Percentiles rank a stretch among this genome's conserved stretches.
phyloP scores from a whole-genome alignment of 129 eudicot species.

The Heracleum sosnowskyi region DNA sequence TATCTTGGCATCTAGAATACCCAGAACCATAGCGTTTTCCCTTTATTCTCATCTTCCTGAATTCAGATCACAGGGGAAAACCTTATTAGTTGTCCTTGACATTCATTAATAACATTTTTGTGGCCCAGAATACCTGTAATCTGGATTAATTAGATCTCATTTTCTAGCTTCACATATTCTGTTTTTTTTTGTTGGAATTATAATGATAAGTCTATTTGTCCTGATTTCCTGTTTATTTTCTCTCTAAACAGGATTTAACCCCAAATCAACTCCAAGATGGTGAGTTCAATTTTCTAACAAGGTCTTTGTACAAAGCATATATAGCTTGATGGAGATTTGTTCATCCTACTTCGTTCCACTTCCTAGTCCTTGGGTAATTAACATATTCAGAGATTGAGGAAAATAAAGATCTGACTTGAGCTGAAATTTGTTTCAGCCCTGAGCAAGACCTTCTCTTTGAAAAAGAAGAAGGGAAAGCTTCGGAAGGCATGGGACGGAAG shows the following conservation, averaged over 20 bases:
- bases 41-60: not conserved
- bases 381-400: not conserved
- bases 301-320: not conserved
- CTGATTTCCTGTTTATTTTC: not conserved
- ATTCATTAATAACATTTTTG: not conserved
- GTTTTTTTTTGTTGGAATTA: not conserved
- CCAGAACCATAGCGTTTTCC: not conserved
- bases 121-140: not conserved
- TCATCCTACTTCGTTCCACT: not conserved
- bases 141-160: not conserved
- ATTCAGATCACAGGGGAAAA: not conserved
- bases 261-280: constrained; percentile 96
- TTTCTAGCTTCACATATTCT: not conserved
- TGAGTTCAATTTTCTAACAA: constrained; percentile 23
- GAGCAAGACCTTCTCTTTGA: constrained; percentile 78
- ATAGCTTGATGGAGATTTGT: not conserved
- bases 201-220: not conserved
- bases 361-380: not conserved
- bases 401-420: constrained; percentile 8
- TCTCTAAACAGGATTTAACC: constrained; percentile 66
- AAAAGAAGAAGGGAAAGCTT: constrained; percentile 79
- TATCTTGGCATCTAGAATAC: not conserved
- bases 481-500: constrained; percentile 99
- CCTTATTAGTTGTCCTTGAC: not conserved
- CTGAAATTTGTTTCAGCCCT: constrained; percentile 49